Base-by-base conservation (phyloP, 768 basidiomycete species). In the Lactifluus volemus region DNA sequence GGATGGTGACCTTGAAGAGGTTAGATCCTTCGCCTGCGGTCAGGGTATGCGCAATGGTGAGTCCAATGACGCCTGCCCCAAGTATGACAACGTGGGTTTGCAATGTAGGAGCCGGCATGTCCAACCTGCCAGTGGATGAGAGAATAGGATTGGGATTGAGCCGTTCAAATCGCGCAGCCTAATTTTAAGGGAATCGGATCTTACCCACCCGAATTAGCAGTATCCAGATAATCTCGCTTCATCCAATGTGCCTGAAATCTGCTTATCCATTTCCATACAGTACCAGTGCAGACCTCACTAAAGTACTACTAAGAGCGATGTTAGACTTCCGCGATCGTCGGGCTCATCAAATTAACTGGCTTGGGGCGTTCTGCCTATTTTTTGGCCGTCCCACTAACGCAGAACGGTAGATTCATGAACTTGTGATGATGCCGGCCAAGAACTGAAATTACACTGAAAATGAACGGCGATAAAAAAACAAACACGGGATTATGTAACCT, bases 21-120 rank as follows among this genome's bases (percentile, higher is more conserved):
- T 41, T 39, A n/a, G 53, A 54, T 17, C 58, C 51, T 21, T 60
- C 51, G 12, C 52, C 59, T 34, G 65, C 54, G 5, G 74, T 70
- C 39, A 76, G 59, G 53, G 72, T 70, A 61, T 76, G 70, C 0
- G 77, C 78, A 11, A 75, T 70, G 2, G 76, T 73, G 21, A 78
- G 74, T 8, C 79, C 78, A 48, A 79, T 74, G 9, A 80, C 76
- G 8, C 78, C 78, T 5, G 75, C 74, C 12, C 77, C 77, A 49
- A 77, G 67, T 53, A 79, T 70, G 49, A 78, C 70, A 45, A 77
- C 59, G 41, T 68, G 61, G 25, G 52, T 63, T 39, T 51, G 63
- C 15, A 59, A 47, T 61, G 15, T 38, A 14, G 45, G 58, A 30
- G 48, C 19, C 5, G 44, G n/a, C 39, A 55, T 63, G 45, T 42